Conservation (phyloP, 1,284 basidiomycete species). For the Neonothopanus nambi region DNA sequence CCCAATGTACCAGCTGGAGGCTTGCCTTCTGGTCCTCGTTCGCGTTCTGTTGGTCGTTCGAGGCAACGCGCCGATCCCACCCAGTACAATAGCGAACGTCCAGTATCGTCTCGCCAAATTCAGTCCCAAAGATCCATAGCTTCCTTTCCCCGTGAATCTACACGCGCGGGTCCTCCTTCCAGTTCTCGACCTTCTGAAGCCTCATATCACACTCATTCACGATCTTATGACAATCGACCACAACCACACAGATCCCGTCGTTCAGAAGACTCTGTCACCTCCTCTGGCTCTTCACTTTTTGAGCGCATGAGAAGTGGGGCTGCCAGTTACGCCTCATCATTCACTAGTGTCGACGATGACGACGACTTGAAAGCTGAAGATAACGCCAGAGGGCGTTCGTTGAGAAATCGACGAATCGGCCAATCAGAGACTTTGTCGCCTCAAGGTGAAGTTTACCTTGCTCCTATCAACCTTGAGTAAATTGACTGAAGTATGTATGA, state of each 20-base stretch:
- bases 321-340: slow-evolving; percentile 39
- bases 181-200: slow-evolving; percentile 15
- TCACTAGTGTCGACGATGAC: slow-evolving; percentile 46
- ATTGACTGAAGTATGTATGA: not conserved
- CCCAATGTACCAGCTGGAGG: slow-evolving; percentile 19
- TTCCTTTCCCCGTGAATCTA: slow-evolving; percentile 17
- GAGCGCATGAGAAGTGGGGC: slow-evolving; percentile 26
- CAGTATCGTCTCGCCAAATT: slow-evolving; percentile 20
- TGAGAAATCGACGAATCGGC: slow-evolving; percentile 9
- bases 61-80: slow-evolving; percentile 17
- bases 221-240: slow-evolving; percentile 6
- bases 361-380: slow-evolving; percentile 16
- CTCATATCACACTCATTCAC: slow-evolving; percentile 9
- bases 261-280: slow-evolving; percentile 28
- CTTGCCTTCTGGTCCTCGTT: slow-evolving; percentile 27
- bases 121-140: slow-evolving; percentile 28
- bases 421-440: slow-evolving; percentile 6
- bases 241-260: not conserved
- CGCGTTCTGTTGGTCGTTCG: slow-evolving; percentile 22
- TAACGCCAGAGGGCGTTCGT: slow-evolving; percentile 20
- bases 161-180: not conserved
- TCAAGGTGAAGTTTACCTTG: slow-evolving; percentile 14
- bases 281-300: slow-evolving; percentile 30
- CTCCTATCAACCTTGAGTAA: not conserved
- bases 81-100: not conserved